Evolutionary conservation across 768 basidiomycete species (phyloP).

Genomic region (Boletus barrowsii): DNA sequence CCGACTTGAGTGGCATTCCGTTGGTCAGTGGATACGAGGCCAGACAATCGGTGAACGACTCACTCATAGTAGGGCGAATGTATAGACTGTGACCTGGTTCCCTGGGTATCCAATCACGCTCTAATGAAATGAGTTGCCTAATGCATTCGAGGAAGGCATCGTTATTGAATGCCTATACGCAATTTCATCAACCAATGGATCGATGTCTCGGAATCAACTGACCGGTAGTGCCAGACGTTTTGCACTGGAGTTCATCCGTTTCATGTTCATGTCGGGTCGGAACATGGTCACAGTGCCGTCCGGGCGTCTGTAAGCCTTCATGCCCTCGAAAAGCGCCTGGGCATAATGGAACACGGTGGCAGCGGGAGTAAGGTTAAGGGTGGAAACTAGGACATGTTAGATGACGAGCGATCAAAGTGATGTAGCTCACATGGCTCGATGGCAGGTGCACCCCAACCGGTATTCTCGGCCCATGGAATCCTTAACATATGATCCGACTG

Average conservation of each 20-base stretch:
- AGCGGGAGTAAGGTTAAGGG: conserved; percentile 27
- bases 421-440: conserved; percentile 74
- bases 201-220: conserved; percentile 20
- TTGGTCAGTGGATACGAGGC: conserved; percentile 3
- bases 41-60: conserved; percentile 6
- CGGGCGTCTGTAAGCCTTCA: conserved; percentile 86
- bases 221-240: conserved; percentile 74
- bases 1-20: conserved; percentile 54
- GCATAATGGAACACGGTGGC: conserved; percentile 91
- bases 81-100: conserved; percentile 89
- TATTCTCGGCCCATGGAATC: conserved; percentile 63
- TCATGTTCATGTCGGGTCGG: conserved; percentile 97
- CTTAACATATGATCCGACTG: conserved; percentile 88
- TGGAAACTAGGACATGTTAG: conserved; percentile 13
- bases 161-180: conserved; percentile 67
- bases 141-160: conserved; percentile 73
- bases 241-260: conserved; percentile 87
- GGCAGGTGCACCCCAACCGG: conserved; percentile 80
- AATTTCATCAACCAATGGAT: conserved; percentile 2
- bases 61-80: conserved; percentile 76
- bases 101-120: conserved; percentile 89
- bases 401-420: not conserved
- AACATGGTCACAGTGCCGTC: conserved; percentile 78
- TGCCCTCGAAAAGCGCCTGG: conserved; percentile 86
- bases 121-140: conserved; percentile 79